phyloP scores from a whole-genome alignment of 2,329 filamentous ascomycete genomes.

The Diaporthe sp. region DNA sequence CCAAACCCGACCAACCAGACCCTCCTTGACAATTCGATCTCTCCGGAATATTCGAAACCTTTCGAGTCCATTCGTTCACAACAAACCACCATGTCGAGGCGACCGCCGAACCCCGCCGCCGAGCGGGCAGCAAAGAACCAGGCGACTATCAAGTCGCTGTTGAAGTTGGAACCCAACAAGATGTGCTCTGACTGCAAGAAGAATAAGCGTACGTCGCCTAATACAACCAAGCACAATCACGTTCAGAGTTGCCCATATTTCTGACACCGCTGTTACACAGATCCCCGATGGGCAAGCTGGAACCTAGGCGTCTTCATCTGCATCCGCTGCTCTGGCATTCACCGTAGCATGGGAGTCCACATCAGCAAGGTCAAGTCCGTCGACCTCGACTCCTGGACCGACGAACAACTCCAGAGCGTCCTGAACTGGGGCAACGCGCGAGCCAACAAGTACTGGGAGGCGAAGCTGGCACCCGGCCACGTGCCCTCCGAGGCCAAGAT shows the following conservation, averaged over 20 bases:
- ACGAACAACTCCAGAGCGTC: slow-evolving; percentile 95
- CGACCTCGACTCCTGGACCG: slow-evolving; percentile 97
- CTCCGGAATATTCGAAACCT: neutral
- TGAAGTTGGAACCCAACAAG: slow-evolving; percentile 97
- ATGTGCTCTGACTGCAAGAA: slow-evolving; percentile 98
- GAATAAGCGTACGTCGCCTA: slow-evolving; percentile 83
- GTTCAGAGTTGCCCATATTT: neutral
- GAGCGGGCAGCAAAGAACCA: slow-evolving; percentile 94
- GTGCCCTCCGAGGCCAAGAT: slow-evolving; percentile 97
- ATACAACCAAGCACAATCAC: neutral
- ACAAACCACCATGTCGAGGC: slow-evolving; percentile 75
- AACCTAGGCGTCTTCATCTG: slow-evolving; percentile 97
- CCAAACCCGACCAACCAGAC: neutral
- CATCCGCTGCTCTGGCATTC: slow-evolving; percentile 98
- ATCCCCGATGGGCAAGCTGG: slow-evolving; percentile 99
- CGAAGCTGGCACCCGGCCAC: slow-evolving; percentile 90
- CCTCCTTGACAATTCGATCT: neutral
- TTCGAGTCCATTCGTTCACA: slow-evolving; percentile 10
- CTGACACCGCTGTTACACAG: slow-evolving; percentile 55
- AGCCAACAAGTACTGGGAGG: slow-evolving; percentile 99
- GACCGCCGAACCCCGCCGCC: slow-evolving; percentile 79
- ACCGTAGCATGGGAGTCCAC: slow-evolving; percentile 98
- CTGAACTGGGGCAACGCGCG: slow-evolving; percentile 95
- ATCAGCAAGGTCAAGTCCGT: slow-evolving; percentile 98
- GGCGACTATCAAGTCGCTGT: slow-evolving; percentile 90